Evolutionary conservation across 495 filamentous ascomycete genomes (phyloP).

Genomic region (Pyronema omphalodes): DNA sequence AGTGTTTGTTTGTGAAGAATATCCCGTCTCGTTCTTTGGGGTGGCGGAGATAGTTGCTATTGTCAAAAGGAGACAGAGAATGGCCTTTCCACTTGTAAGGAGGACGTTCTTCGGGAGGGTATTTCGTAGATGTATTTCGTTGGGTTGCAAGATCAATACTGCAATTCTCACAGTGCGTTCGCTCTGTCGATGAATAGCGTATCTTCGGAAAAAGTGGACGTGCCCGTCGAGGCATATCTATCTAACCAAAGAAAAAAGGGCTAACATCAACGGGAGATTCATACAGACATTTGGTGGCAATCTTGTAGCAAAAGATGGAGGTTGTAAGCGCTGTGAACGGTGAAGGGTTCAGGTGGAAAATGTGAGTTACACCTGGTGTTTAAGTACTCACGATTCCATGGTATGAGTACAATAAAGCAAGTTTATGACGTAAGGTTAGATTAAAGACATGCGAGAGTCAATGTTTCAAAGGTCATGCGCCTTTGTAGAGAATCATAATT

Average conservation of each 20-base stretch:
- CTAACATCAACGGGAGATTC: background rate
- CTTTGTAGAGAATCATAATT: background rate
- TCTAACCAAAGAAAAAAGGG: background rate
- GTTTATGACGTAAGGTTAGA: no score
- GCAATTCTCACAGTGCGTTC: background rate
- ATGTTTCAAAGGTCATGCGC: no score
- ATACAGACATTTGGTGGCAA: no score
- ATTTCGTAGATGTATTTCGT: background rate
- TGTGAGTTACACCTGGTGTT: no score
- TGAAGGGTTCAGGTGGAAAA: no score
- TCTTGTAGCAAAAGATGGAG: no score
- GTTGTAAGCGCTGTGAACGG: no score
- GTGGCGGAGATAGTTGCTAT: background rate
- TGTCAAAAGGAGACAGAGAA: background rate
- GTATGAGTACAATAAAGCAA: no score
- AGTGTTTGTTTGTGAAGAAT: background rate
- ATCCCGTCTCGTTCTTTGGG: constrained; percentile 4
- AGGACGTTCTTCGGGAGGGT: background rate
- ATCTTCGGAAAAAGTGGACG: background rate
- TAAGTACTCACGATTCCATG: no score
- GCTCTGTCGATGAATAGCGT: background rate
- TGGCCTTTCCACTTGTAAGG: constrained; percentile 3
- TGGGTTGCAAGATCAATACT: background rate
- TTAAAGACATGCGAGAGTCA: no score
- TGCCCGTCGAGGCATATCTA: constrained; percentile 1